Evolutionary conservation across 192 early-diverging fungal genomes (phyloP).

Genomic region (Umbelopsis vinacea): DNA sequence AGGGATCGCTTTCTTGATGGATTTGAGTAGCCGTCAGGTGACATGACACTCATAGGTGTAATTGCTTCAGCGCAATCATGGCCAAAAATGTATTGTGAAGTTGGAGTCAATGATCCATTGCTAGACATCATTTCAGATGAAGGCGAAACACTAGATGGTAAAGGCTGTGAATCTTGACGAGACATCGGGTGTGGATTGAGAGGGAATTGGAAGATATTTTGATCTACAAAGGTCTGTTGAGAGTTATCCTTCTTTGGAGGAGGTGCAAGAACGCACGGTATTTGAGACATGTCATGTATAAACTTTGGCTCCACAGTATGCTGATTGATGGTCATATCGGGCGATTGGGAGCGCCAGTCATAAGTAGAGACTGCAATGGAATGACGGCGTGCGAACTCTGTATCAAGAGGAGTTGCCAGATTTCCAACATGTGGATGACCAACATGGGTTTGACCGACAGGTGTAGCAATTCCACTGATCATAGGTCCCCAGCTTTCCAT

Average conservation of each 20-base stretch:
- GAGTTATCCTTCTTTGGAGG: neutral
- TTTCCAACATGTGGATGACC: neutral
- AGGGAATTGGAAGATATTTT: constrained; percentile 13
- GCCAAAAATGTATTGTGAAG: neutral
- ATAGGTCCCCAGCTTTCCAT: constrained; percentile 14
- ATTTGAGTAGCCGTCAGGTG: constrained; percentile 2
- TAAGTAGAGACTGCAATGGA: constrained; percentile 6
- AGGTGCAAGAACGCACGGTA: constrained; percentile 15
- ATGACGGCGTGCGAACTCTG: constrained; percentile 5
- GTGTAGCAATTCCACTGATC: constrained; percentile 1
- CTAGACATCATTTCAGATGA: constrained; percentile 17
- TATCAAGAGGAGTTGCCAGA: neutral
- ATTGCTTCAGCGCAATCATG: neutral
- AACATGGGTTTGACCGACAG: neutral
- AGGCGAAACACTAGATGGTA: constrained; percentile 5
- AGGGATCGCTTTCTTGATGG: neutral
- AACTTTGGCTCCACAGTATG: constrained; percentile 17
- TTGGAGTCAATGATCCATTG: neutral
- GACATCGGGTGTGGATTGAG: neutral
- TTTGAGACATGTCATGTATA: constrained; percentile 14
- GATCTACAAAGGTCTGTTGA: neutral
- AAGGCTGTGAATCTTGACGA: neutral
- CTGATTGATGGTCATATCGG: constrained; percentile 1
- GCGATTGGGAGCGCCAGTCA: constrained; percentile 9
- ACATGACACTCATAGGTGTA: neutral